phyloP scores from a whole-genome alignment of 352 stramenopile genomes.

The Vaucheria bursata region DNA sequence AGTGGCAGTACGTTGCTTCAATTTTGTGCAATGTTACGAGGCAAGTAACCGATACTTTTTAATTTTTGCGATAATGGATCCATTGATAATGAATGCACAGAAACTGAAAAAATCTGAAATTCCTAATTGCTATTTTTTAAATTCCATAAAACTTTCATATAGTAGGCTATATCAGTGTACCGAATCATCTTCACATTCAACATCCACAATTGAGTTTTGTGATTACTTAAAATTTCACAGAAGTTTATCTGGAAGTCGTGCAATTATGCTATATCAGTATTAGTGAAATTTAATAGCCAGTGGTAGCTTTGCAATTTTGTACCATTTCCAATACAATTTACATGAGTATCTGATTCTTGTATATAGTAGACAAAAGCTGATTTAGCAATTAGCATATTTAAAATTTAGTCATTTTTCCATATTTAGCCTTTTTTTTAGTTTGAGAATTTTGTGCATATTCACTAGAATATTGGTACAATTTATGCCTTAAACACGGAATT shows the following conservation, averaged over 20 bases:
- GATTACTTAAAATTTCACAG: not conserved
- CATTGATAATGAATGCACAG: not conserved
- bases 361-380: no score
- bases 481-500: not conserved
- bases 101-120: not conserved
- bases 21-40: constrained; percentile 26
- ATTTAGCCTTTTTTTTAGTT: not conserved
- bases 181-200: not conserved
- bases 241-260: no score
- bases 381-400: no score
- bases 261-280: no score
- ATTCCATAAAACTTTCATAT: not conserved
- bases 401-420: not conserved
- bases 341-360: no score
- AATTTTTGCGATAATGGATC: not conserved
- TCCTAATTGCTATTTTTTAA: not conserved
- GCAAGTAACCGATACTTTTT: not conserved
- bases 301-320: no score
- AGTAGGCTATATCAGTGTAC: not conserved
- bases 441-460: not conserved
- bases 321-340: no score
- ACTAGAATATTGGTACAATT: not conserved
- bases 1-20: constrained; percentile 32
- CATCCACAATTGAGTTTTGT: not conserved
- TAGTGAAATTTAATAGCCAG: no score